phyloP scores from a whole-genome alignment of 768 basidiomycete species.

The Pulveroboletus sp. region DNA sequence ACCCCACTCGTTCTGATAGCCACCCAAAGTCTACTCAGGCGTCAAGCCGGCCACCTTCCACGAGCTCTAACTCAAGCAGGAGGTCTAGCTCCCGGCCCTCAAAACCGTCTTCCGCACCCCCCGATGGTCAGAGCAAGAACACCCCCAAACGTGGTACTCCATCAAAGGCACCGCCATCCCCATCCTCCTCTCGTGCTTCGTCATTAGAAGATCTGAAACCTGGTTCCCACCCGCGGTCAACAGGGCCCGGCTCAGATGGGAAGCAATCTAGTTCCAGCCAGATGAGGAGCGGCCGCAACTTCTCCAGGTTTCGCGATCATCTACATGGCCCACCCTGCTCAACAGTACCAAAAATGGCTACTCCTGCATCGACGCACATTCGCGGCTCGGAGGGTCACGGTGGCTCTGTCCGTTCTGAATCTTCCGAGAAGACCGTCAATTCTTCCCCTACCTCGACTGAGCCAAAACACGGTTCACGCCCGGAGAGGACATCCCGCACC shows the following conservation, averaged over 20 bases:
- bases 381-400: constrained; percentile 9
- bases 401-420: constrained; percentile 10
- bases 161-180: constrained; percentile 10
- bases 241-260: constrained; percentile 10
- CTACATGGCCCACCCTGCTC: constrained; percentile 17
- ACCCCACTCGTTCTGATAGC: constrained; percentile 20
- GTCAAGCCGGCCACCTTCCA: constrained; percentile 30
- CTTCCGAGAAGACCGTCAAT: constrained; percentile 10
- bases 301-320: constrained; percentile 22
- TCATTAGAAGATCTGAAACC: constrained; percentile 12
- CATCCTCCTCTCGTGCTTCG: constrained; percentile 10
- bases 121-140: constrained; percentile 8
- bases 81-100: constrained; percentile 12
- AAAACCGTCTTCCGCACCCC: constrained; percentile 9
- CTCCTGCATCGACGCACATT: constrained; percentile 9
- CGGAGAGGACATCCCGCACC: constrained; percentile 11
- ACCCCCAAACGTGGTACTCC: constrained; percentile 9
- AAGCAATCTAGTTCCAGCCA: constrained; percentile 16
- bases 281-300: constrained; percentile 14
- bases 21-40: constrained; percentile 21
- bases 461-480: constrained; percentile 5
- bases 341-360: constrained; percentile 4
- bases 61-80: constrained; percentile 27
- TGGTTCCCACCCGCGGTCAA: constrained; percentile 12
- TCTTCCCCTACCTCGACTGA: constrained; percentile 1